Conservation (phyloP, 2,329 filamentous ascomycete species). For the Aspergillus neotritici region DNA sequence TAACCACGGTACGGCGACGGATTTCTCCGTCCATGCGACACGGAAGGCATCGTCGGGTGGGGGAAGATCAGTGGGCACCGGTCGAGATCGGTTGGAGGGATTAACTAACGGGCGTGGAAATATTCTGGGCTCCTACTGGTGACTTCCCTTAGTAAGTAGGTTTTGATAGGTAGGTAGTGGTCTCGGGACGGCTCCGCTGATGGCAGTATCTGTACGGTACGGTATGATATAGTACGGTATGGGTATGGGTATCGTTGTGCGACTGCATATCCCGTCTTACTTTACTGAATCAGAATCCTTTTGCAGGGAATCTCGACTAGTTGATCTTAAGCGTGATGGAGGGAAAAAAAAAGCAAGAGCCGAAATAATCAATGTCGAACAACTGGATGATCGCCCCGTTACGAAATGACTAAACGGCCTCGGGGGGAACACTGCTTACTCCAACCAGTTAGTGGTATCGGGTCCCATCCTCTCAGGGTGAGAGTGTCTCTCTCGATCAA, state of each 20-base stretch:
- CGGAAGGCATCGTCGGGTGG: constrained; percentile 16
- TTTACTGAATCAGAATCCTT: too few relatives aligned
- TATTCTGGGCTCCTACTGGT: constrained; percentile 1
- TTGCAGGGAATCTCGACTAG: too few relatives aligned
- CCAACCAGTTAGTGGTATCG: too few relatives aligned
- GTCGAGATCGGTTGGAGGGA: constrained; percentile 17
- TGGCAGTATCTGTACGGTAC: neutral
- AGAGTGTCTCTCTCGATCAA: too few relatives aligned
- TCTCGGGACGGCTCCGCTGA: constrained; percentile 12
- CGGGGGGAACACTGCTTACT: too few relatives aligned
- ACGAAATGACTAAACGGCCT: too few relatives aligned
- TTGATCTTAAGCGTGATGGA: too few relatives aligned
- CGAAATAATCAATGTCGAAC: too few relatives aligned
- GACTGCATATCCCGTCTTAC: constrained; percentile 2
- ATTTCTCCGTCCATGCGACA: constrained; percentile 16
- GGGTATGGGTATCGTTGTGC: constrained; percentile 6
- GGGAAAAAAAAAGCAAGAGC: too few relatives aligned
- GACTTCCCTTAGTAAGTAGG: too few relatives aligned
- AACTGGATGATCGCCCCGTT: too few relatives aligned
- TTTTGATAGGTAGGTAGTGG: neutral
- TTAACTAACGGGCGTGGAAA: constrained; percentile 15
- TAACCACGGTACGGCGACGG: constrained; percentile 16
- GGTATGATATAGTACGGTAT: constrained; percentile 5
- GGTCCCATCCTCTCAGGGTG: too few relatives aligned
- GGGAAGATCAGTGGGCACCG: constrained; percentile 22